These are phyloP conservation scores for Dillenia suffruticosa DNA, from an alignment of 164 flowering plant species.

Conservation along the genomic window DNA sequence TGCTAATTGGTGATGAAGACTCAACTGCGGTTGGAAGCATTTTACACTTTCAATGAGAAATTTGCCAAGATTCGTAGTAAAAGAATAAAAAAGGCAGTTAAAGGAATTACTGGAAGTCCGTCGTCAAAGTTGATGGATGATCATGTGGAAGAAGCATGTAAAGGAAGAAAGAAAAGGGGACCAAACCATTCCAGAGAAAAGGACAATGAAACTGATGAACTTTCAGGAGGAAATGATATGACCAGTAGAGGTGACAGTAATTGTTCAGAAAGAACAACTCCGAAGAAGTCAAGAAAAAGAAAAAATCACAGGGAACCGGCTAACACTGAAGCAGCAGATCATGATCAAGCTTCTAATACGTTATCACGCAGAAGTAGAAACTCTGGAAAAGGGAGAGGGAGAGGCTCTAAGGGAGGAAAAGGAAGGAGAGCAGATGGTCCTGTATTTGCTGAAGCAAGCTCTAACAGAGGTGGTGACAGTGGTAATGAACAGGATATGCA, in stretches of 20 bases:
- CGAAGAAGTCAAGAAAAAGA: conserved; percentile 26
- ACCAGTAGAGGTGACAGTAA: conserved; percentile 13
- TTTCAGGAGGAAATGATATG: conserved; percentile 13
- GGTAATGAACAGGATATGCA: conserved; percentile 18
- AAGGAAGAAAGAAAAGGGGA: conserved; percentile 29
- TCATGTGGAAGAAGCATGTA: conserved; percentile 22
- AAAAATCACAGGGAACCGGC: conserved; percentile 9
- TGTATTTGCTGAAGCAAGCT: conserved; percentile 27
- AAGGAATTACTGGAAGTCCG: conserved; percentile 57
- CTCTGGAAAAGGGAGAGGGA: conserved; percentile 25
- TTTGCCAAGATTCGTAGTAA: conserved; percentile 96
- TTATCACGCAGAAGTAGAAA: conserved; percentile 10
- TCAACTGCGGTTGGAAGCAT: conserved; percentile 90
- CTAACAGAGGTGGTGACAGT: conserved; percentile 20
- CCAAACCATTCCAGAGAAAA: conserved; percentile 11
- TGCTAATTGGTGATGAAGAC: conserved; percentile 43
- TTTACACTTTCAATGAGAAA: conserved; percentile 90
- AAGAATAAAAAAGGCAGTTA: conserved; percentile 83
- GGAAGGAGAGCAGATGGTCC: conserved; percentile 24
- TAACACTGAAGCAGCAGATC: conserved; percentile 9
- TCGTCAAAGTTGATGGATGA: conserved; percentile 43
- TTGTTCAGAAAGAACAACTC: conserved; percentile 10
- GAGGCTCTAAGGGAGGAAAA: conserved; percentile 20
- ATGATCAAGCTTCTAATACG: conserved; percentile 10
- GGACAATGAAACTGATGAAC: conserved; percentile 15